These are phyloP conservation scores for Lepidium aucheri DNA, from an alignment of 345 rosid species.

Conservation along the genomic window DNA sequence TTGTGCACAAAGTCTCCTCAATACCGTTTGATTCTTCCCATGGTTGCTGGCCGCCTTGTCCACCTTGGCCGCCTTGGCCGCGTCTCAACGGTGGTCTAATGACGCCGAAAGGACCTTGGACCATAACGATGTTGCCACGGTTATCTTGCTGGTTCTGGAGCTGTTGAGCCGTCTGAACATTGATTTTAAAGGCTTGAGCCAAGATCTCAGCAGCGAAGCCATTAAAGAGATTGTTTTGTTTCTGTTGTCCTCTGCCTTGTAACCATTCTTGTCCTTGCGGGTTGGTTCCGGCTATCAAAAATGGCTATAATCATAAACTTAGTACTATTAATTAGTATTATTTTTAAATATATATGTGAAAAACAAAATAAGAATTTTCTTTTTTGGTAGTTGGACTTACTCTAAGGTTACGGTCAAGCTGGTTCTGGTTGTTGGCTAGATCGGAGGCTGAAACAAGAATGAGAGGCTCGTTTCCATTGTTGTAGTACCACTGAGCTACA, in stretches of 20 bases:
- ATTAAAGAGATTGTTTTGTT: slow-evolving; percentile 43
- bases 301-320: slow-evolving; percentile 23
- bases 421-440: slow-evolving; percentile 36
- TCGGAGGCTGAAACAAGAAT: slow-evolving; percentile 33
- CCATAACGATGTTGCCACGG: slow-evolving; percentile 47
- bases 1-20: slow-evolving; percentile 56
- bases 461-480: slow-evolving; percentile 44
- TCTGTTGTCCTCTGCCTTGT: slow-evolving; percentile 14
- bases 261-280: slow-evolving; percentile 29
- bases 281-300: slow-evolving; percentile 51
- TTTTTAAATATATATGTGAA: no score
- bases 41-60: slow-evolving; percentile 8
- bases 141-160: slow-evolving; percentile 37
- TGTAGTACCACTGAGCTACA: slow-evolving; percentile 46
- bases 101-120: slow-evolving; percentile 30
- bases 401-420: slow-evolving; percentile 48
- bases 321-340: neutral
- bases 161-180: slow-evolving; percentile 29
- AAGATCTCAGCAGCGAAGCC: slow-evolving; percentile 38
- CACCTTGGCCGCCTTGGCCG: slow-evolving; percentile 6
- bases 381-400: slow-evolving; percentile 22
- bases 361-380: neutral
- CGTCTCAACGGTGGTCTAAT: slow-evolving; percentile 34
- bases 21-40: slow-evolving; percentile 29
- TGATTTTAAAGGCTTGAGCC: slow-evolving; percentile 47